These are phyloP conservation scores for Pichia pseudocactophila DNA, from an alignment of 805 yeast genomes.

Conservation along the genomic window DNA sequence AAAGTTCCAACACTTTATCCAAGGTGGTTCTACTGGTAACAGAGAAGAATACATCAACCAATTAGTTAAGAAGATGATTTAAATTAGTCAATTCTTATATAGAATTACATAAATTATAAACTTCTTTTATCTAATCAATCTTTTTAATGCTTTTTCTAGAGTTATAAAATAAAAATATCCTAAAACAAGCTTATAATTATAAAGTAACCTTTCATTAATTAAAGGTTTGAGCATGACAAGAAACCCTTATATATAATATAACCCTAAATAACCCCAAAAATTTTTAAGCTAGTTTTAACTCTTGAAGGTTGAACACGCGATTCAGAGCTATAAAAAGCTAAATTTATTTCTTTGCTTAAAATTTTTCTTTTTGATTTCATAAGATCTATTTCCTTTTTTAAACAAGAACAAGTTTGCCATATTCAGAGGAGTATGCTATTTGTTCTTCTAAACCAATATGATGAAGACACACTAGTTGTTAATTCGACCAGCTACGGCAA, in stretches of 20 bases:
- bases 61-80: constrained; percentile 90
- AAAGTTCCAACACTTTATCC: constrained; percentile 95
- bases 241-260: too few relatives aligned
- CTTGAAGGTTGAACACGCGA: too few relatives aligned
- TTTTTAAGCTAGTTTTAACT: too few relatives aligned
- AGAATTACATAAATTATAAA: constrained; percentile 1
- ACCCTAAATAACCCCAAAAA: too few relatives aligned
- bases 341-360: too few relatives aligned
- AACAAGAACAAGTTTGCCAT: neutral
- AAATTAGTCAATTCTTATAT: constrained; percentile 27
- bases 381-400: too few relatives aligned
- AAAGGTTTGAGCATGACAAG: neutral
- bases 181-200: neutral
- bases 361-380: too few relatives aligned
- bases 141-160: neutral
- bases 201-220: too few relatives aligned
- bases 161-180: neutral
- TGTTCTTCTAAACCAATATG: constrained; percentile 4
- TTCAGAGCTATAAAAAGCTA: too few relatives aligned
- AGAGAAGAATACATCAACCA: constrained; percentile 93
- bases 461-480: constrained; percentile 14
- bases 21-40: constrained; percentile 98
- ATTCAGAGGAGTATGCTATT: neutral
- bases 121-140: neutral
- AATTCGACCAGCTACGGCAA: constrained; percentile 20